Base-by-base conservation (phyloP, 257 asterid genomes). In the Nicotiana sylvestris region DNA sequence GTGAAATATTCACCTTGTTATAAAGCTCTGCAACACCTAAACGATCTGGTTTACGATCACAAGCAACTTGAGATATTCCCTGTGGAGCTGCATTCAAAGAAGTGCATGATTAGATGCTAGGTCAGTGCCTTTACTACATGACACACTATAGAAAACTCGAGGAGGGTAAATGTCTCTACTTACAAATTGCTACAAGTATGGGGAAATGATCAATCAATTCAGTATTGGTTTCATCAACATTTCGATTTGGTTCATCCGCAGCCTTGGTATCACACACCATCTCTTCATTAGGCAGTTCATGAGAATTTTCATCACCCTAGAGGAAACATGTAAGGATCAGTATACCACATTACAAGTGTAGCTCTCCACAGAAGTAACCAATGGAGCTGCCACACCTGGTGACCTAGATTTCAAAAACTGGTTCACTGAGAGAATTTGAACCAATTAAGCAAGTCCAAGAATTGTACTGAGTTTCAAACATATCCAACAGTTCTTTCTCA, bases 21-120 rank as follows among this genome's bases (percentile, higher is more conserved):
- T 89, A 96, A 67, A 92, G 88, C 84, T 89, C 88, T 81, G 93
- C 95, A 87, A 94, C 81, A 79, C 88, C 92, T 83, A 92, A 77
- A 18, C 93, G 95, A 80, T 89, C 91, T 29, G 90, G 84, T 32
- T 86, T 88, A 67, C 80, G 82, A 85, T 94, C 98, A 85, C 90
- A 89, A 65, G 97, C 93, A 81, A 85, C 86, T 35, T 85, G 89
- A 49, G 85, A 70, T 25, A 92, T 88, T 83, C 91, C 98, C 83
- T 89, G 92, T 3, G 93, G 76, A 83, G 97, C 99, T 96, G 97
- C 85, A 86, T 46, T 25, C 69, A 76, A 33, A 39, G 57, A 82
- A 68, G 16, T 53, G 43, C 21, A 72, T 51, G n/a, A 51, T 46
- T 30, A 51, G 66, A 67, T 81, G 30, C 64, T 12, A 49, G 43